Base-by-base conservation (phyloP, 2,329 filamentous ascomycete genomes). In the Didymella pinodella region DNA sequence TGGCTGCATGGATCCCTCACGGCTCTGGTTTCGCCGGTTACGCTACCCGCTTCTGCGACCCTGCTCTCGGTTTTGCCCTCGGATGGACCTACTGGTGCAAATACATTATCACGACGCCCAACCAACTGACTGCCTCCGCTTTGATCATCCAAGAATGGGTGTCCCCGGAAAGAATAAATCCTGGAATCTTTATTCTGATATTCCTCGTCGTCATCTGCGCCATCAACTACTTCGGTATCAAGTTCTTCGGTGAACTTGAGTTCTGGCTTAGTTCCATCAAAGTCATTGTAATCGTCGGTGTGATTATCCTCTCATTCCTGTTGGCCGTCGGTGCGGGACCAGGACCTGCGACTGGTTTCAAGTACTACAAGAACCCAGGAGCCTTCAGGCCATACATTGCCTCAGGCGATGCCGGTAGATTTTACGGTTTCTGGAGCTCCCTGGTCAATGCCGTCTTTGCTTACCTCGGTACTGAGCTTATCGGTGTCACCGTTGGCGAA, bases 91-190 rank as follows among this genome's bases (percentile, higher is more conserved):
- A 80, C 66, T 91, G 86, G 85, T 75, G 68, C 78, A 93, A 86
- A 74, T 95, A 95, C 75, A 91, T 95, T 74, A 93, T 96, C 69
- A 85, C 91, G 48, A 93, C 90, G 1, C 91, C 92, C 1, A 95
- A 95, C 71, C 91, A 96, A 74, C 81, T 96, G 38, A 95, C 91
- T 0, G 92, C 92, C 28, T 86, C 85, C n/a, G 86, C 90, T 5
- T 78, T 96, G 36, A 90, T 94, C 57, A 90, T 96, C 57, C 86
- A 90, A 66, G 93, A 88, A 69, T 96, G 92, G 92, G 79, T 91
- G 11, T 75, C 82, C 1, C 79, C 85, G 28, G 84, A 90, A 0
- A 80, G 78, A 44, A 82, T 94, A 55, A 93, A 94, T 70, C 88
- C 91, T 0, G 91, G 90, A 49, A 90, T 94, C 12, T 95, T 88